Conservation (phyloP, 805 yeast species). For the Yamadazyma akitaensis region DNA sequence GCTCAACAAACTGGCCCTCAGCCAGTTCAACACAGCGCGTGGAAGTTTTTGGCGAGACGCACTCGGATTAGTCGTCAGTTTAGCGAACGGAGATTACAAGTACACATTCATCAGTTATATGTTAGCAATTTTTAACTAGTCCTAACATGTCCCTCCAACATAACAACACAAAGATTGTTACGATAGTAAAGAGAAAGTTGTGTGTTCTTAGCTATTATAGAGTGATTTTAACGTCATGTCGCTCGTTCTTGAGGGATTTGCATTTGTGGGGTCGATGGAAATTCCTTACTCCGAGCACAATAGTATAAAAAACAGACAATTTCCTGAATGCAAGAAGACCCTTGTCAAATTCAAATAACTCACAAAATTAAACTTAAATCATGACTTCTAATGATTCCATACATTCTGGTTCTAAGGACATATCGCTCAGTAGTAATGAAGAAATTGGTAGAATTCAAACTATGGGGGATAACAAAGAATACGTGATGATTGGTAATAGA, state of each 20-base stretch:
- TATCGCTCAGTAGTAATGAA: constrained; percentile 9
- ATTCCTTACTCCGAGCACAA: neutral
- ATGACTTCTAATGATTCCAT: constrained; percentile 13
- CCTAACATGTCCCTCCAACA: too few relatives aligned
- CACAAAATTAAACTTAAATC: neutral
- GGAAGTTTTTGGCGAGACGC: too few relatives aligned
- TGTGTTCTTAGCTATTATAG: too few relatives aligned
- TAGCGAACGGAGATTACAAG: too few relatives aligned
- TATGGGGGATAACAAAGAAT: constrained; percentile 35
- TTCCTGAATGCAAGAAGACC: neutral
- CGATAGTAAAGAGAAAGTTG: too few relatives aligned
- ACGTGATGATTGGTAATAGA: constrained; percentile 30
- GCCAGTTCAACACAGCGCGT: too few relatives aligned
- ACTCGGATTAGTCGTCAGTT: too few relatives aligned
- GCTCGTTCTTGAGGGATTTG: constrained; percentile 2
- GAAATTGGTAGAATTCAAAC: constrained; percentile 24
- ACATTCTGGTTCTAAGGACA: constrained; percentile 16
- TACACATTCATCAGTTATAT: too few relatives aligned
- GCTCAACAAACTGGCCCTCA: too few relatives aligned
- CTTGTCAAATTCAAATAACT: neutral
- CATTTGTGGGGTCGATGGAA: constrained; percentile 8
- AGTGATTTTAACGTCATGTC: neutral
- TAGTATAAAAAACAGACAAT: neutral
- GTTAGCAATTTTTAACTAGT: too few relatives aligned
- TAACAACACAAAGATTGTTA: too few relatives aligned